Percentiles rank a stretch among this genome's conserved stretches.
Evolutionary conservation across 805 yeast genomes (phyloP).

Genomic region (Ogataea saltuana): DNA sequence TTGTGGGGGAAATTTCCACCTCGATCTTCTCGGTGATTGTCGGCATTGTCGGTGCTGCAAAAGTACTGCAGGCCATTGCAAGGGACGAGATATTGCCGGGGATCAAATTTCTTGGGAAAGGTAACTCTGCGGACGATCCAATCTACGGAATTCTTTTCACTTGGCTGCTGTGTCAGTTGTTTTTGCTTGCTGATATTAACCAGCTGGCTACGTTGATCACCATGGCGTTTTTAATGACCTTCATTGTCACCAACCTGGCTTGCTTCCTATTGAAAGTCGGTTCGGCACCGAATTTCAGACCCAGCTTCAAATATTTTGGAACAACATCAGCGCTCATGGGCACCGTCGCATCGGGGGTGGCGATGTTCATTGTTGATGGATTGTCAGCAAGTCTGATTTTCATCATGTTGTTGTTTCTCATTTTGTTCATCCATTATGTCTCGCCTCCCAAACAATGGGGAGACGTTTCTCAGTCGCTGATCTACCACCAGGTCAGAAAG

Average conservation of each 20-base stretch:
- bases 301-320: conserved; percentile 87
- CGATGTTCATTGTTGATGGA: conserved; percentile 96
- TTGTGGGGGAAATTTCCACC: conserved; percentile 90
- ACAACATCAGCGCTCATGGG: conserved; percentile 81
- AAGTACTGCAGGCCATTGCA: conserved; percentile 87
- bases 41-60: conserved; percentile 95
- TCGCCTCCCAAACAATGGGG: conserved; percentile 98
- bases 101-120: conserved; percentile 56
- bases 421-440: conserved; percentile 79
- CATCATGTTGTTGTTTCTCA: conserved; percentile 61
- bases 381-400: conserved; percentile 79
- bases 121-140: conserved; percentile 55
- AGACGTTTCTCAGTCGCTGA: conserved; percentile 92
- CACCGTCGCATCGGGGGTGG: conserved; percentile 63
- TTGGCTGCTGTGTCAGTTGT: conserved; percentile 80
- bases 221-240: conserved; percentile 96
- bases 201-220: conserved; percentile 94
- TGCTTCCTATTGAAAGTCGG: conserved; percentile 86
- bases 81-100: conserved; percentile 89
- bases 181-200: conserved; percentile 86
- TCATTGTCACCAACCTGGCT: conserved; percentile 90
- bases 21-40: conserved; percentile 90
- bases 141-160: conserved; percentile 67
- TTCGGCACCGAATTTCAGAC: conserved; percentile 97
- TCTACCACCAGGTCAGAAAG: conserved; percentile 95